phyloP scores from a whole-genome alignment of 805 yeast genomes.

The Deakozyma indianensis region DNA sequence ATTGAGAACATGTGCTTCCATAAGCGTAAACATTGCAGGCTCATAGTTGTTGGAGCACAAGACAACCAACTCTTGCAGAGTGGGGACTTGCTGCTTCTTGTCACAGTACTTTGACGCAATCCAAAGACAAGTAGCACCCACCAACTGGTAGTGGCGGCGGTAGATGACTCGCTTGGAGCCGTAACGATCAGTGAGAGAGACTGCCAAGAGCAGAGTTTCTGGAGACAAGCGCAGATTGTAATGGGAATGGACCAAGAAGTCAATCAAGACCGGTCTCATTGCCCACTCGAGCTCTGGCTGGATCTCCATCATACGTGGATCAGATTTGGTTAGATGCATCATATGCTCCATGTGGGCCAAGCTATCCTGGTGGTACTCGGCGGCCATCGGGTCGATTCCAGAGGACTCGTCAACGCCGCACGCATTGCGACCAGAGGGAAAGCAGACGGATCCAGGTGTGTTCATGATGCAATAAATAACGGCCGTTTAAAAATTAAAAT shows the following conservation, averaged over 20 bases:
- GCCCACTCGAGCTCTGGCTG: constrained; percentile 77
- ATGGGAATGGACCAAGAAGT: constrained; percentile 57
- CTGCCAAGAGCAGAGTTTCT: constrained; percentile 54
- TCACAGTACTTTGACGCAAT: constrained; percentile 76
- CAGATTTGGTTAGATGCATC: background rate
- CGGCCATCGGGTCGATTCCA: background rate
- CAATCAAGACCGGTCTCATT: constrained; percentile 62
- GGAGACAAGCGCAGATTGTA: constrained; percentile 47
- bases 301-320: constrained; percentile 42
- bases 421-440: background rate
- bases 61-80: constrained; percentile 53
- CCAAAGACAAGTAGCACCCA: constrained; percentile 88
- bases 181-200: constrained; percentile 76
- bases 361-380: background rate
- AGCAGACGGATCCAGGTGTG: constrained; percentile 2
- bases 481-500: too few relatives aligned
- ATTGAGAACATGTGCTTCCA: constrained; percentile 61
- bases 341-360: background rate
- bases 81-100: constrained; percentile 60
- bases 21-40: constrained; percentile 48
- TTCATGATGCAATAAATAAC: too few relatives aligned
- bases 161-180: constrained; percentile 77
- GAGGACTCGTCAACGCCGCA: background rate
- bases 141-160: constrained; percentile 76
- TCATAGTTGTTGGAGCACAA: constrained; percentile 57